phyloP scores from a whole-genome alignment of 495 filamentous ascomycete genomes.

The Penicillium ochrochloron region DNA sequence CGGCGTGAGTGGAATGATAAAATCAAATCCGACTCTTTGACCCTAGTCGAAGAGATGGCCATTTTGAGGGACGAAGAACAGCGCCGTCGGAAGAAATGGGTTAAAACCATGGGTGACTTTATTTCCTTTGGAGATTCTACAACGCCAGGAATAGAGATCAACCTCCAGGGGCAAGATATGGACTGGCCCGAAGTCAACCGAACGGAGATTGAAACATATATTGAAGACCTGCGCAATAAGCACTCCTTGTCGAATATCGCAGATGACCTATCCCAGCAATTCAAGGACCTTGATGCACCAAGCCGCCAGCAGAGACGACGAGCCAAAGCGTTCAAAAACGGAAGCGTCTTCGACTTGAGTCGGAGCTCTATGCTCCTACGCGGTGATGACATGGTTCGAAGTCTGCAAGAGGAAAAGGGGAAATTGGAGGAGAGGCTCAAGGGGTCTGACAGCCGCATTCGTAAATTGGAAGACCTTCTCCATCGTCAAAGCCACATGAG shows the following conservation, averaged over 20 bases:
- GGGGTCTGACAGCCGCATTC: constrained; percentile 86
- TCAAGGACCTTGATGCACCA: constrained; percentile 65
- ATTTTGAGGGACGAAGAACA: constrained; percentile 88
- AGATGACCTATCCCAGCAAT: constrained; percentile 69
- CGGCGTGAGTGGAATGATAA: constrained; percentile 91
- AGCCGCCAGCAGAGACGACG: constrained; percentile 77
- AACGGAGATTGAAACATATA: constrained; percentile 60
- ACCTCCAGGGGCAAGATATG: constrained; percentile 77
- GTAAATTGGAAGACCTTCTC: constrained; percentile 89
- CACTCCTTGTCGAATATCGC: constrained; percentile 44
- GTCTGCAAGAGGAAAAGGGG: constrained; percentile 75
- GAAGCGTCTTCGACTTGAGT: constrained; percentile 85
- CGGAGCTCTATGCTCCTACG: constrained; percentile 79
- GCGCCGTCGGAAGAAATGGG: constrained; percentile 86
- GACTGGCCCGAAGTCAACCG: constrained; percentile 71
- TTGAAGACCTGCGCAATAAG: constrained; percentile 52
- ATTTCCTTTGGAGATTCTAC: constrained; percentile 64
- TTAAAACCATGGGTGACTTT: constrained; percentile 71
- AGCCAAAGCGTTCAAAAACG: constrained; percentile 92
- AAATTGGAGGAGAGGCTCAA: constrained; percentile 81
- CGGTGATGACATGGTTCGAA: constrained; percentile 77
- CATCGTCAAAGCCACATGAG: constrained; percentile 80
- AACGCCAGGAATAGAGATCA: constrained; percentile 81
- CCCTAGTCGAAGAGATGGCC: constrained; percentile 88
- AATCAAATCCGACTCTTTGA: constrained; percentile 80